These are phyloP conservation scores for Boechera retrofracta DNA, from an alignment of 345 rosid genomes.

Conservation along the genomic window DNA sequence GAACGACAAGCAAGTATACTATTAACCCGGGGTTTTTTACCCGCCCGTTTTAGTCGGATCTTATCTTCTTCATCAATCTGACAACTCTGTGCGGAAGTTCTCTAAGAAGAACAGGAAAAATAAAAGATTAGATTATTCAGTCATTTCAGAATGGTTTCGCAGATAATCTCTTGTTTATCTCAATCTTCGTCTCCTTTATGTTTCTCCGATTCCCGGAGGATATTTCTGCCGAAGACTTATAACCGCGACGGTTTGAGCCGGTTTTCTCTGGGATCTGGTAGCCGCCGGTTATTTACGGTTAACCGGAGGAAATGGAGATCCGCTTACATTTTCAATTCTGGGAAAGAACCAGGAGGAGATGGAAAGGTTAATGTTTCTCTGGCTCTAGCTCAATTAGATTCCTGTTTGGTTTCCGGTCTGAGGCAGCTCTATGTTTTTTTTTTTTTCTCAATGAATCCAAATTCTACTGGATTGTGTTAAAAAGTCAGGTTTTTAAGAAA, in stretches of 20 bases:
- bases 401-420: conserved; percentile 4
- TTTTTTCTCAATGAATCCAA: background rate
- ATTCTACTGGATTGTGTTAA: background rate
- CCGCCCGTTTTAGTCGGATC: conserved; percentile 38
- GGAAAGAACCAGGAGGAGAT: conserved; percentile 55
- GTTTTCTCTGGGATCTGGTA: conserved; percentile 39
- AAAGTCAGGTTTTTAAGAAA: background rate
- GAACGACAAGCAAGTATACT: background rate
- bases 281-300: conserved; percentile 32
- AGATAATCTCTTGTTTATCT: conserved; percentile 45
- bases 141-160: conserved; percentile 48
- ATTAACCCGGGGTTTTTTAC: background rate
- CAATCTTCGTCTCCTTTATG: conserved; percentile 50
- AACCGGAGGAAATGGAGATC: conserved; percentile 38
- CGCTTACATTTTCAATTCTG: conserved; percentile 54
- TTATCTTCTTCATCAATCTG: conserved; percentile 41
- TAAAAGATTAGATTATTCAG: background rate
- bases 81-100: conserved; percentile 13
- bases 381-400: conserved; percentile 5
- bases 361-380: conserved; percentile 21
- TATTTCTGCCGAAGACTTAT: background rate
- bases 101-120: background rate
- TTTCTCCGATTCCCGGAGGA: conserved; percentile 35
- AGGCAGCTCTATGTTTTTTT: background rate
- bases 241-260: conserved; percentile 23